These are phyloP conservation scores for Tolypocladium capitatum DNA, from an alignment of 2,329 filamentous ascomycete species.

Conservation along the genomic window DNA sequence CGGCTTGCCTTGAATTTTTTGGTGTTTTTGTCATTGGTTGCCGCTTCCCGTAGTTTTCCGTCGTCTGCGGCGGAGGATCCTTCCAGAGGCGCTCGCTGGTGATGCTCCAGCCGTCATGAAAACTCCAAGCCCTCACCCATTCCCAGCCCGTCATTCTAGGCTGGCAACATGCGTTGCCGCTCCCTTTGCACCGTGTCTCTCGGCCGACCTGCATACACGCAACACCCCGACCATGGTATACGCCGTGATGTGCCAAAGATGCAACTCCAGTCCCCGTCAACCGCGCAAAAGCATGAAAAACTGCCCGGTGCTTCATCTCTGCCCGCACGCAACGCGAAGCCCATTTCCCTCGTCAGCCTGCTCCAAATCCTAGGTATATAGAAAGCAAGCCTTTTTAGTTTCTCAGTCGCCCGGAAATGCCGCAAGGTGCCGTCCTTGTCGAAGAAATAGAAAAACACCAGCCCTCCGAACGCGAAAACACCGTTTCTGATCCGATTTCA, in stretches of 20 bases:
- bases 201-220: background rate
- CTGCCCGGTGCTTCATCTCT: constrained; percentile 7
- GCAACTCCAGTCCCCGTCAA: constrained; percentile 6
- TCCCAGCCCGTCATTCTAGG: background rate
- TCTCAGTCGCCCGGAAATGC: constrained; percentile 10
- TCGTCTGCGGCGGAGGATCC: background rate
- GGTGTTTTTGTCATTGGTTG: background rate
- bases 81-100: constrained; percentile 1
- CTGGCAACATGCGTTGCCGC: background rate
- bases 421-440: constrained; percentile 4
- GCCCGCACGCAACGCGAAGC: constrained; percentile 3
- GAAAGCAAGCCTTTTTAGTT: constrained; percentile 5
- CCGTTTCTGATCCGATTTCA: constrained; percentile 1
- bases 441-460: constrained; percentile 2
- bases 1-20: background rate
- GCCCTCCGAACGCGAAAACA: constrained; percentile 5
- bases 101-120: background rate
- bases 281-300: constrained; percentile 6
- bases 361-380: constrained; percentile 9
- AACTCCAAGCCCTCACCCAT: background rate
- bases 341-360: constrained; percentile 4
- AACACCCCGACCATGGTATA: constrained; percentile 6
- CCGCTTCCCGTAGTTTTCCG: background rate
- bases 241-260: constrained; percentile 7
- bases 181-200: background rate